Evolutionary conservation across 1,139 yeast species (phyloP), one percentile per base, ranked within the genome.

Genomic region (Maudiozyma humilis): DNA sequence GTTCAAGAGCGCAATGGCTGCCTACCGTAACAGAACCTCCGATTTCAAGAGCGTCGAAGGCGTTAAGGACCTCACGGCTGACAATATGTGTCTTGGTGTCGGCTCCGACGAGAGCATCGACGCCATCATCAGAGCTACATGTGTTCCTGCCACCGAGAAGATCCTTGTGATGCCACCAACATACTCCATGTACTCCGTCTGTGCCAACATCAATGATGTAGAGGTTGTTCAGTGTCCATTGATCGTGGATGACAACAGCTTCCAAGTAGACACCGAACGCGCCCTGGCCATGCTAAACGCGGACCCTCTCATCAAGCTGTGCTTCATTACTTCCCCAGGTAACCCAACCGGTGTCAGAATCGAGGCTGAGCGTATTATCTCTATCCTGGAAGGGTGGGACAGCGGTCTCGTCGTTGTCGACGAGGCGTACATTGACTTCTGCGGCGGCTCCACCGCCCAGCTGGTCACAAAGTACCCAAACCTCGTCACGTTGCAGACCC

Each of bases 51-150:
- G 60, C 32, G 51, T 57, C 27, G 41, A 20, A n/a, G 14, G 54
- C 27, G 44, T 53, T 37, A 15, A 40, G 45, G 62, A 65, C 4
- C 61, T 89, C 49, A 66, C 68, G 0, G 74, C 84, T 0, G 82
- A 72, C 10, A 93, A 93, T 64, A 59, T 93, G 43, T 88, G 95
- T 60, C 72, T 91, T 36, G 98, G 98, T 30, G 98, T 91, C 14
- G 99, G 99, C 1, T 87, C 96, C 1, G 99, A 91, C 61, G 99
- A 91, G 64, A 81, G 94, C 56, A 88, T 93, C 45, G 99, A 91
- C 63, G 74, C 93, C 44, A 67, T 91, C 45, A 80, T 91, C 50
- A 72, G 99, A 55, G 86, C 95, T 45, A 76, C 84, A 43, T 87
- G 96, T 60, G 69, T 67, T 13, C 98, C 99, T 3, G 85, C 83